Conservation (phyloP, 495 filamentous ascomycete genomes). For the Evansstolkia leycettana region DNA sequence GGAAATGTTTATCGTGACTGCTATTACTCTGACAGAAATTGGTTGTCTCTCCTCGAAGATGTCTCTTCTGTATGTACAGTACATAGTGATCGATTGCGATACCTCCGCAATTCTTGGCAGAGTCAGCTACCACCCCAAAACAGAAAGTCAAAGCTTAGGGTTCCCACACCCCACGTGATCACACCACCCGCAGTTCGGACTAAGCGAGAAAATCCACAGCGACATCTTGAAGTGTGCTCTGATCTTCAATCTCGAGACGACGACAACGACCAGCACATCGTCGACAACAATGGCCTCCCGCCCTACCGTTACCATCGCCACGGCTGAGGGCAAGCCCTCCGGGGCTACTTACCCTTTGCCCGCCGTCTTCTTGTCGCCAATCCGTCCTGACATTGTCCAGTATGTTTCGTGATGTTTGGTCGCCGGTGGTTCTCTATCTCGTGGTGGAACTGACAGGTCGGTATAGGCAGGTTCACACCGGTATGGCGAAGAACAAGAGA, state of each 20-base stretch:
- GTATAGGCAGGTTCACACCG: slow-evolving; percentile 74
- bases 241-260: slow-evolving; percentile 34
- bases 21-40: too few relatives aligned
- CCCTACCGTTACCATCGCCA: slow-evolving; percentile 90
- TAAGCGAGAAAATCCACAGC: slow-evolving; percentile 39
- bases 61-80: too few relatives aligned
- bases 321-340: slow-evolving; percentile 81
- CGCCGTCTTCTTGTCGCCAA: slow-evolving; percentile 87
- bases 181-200: slow-evolving; percentile 12
- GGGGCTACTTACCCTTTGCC: slow-evolving; percentile 81
- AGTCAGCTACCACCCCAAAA: slow-evolving; percentile 4
- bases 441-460: slow-evolving; percentile 21
- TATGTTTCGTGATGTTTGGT: slow-evolving; percentile 26
- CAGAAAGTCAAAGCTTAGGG: slow-evolving; percentile 29
- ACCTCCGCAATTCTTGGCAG: too few relatives aligned
- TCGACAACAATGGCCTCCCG: slow-evolving; percentile 73
- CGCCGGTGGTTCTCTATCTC: background rate
- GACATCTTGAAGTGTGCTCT: slow-evolving; percentile 18
- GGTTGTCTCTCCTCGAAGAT: too few relatives aligned
- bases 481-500: slow-evolving; percentile 99
- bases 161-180: slow-evolving; percentile 18
- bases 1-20: too few relatives aligned
- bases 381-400: slow-evolving; percentile 98
- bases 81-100: too few relatives aligned
- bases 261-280: slow-evolving; percentile 29